Base-by-base conservation (phyloP, 2,329 filamentous ascomycete genomes). In the Diaporthe caulivora region DNA sequence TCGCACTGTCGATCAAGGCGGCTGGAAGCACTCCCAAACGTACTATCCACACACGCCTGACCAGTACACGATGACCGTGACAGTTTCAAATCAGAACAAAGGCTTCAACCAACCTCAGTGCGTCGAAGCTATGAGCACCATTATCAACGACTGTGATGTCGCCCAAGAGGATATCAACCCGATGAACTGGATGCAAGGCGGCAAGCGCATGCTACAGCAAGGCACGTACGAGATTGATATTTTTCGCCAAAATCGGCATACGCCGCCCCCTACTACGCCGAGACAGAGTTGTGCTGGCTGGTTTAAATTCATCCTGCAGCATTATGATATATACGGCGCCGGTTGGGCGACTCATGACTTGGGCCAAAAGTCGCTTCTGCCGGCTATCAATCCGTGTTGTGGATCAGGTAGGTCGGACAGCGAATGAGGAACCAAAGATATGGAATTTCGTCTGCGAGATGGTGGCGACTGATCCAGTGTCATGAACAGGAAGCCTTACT, bases 291-390 rank as follows among this genome's bases (percentile, higher is more conserved):
- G 55, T 42, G 24, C 34, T 11, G 31, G 31, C 34, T 58, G 55
- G 55, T 58, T 1, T 5, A 58, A 58, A 40, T 58, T 58, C 55
- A 26, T 58, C 17, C n/a, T 58, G 34, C 55, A 58, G 21, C 55
- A 58, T 26, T 58, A 58, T 58, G 55, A 58, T 58, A 58, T 58
- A 58, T 40, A 40, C 55, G 55, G 55, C 55, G 55, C 55, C n/a
- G 55, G 55, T 11, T 58, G 55, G 55, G 55, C 55, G n/a, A 58
- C 9, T 21, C 34, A 58, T 40, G 55, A 58, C 55, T 58, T 31
- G 55, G 55, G 55, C 2, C 34, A 58, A 58, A 26, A 58, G 55
- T 58, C 55, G 34, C 55, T 58, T 26, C 34, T 24, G 55, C 55
- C 55, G 34, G 55, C 55, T 40, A 42, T 58, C 8, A 58, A 58